Base-by-base conservation (phyloP, 2,329 filamentous ascomycete genomes). In the Alternaria longipes region DNA sequence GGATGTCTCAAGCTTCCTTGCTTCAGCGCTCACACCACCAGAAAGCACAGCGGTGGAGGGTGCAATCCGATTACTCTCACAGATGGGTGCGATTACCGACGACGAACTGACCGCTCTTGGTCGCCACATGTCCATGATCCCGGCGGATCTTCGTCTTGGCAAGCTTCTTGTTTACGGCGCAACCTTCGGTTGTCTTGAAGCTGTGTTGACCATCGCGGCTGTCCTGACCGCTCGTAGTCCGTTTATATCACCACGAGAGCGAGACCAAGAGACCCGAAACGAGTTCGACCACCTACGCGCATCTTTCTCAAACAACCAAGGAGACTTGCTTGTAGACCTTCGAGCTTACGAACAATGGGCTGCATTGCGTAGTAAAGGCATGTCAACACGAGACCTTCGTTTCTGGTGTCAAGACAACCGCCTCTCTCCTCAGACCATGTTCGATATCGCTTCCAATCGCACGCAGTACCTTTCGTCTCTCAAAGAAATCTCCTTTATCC, bases 151-250 rank as follows among this genome's bases (percentile, higher is more conserved):
- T 49, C 89, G 94, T 28, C 96, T 93, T 76, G 93, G 92, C 46
- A 99, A 99, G 79, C 85, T 99, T 34, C 93, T 99, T 85, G 92
- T 99, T 4, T 97, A 96, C 74, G 95, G 95, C 6, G 91, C 93
- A 16, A 93, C 96, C 59, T 98, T 99, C 73, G 92, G 92, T 34
- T 98, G 94, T 73, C 85, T 98, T 7, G 93, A 97, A 71, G 89
- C 94, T 54, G 93, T 91, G 67, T 85, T 98, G 56, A 93, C 91
- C 3, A 94, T 98, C 64, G 92, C 95, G 2, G 91, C 94, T 8
- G 95, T 98, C 41, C 84, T 99, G n/a, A 97, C 93, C 56, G 90
- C 92, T 28, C 90, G 89, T 71, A 93, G 90, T 64, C 94, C 95
- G 0, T 99, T 99, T 74, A 80, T 97, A 4, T 91, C 91, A 1